Conservation (phyloP, 345 rosid species). For the Sapria himalayana region DNA sequence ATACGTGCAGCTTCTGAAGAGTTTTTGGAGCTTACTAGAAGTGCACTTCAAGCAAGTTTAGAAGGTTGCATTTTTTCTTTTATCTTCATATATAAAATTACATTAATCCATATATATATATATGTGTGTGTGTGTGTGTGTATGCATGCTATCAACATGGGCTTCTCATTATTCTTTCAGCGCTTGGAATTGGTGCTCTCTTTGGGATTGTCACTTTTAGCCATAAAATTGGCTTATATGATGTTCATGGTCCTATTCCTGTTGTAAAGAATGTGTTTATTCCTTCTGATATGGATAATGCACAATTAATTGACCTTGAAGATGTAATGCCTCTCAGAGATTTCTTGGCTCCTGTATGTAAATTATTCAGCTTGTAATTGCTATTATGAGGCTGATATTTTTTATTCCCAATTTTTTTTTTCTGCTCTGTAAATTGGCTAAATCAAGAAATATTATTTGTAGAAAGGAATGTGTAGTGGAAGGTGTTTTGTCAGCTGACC, state of each 20-base stretch:
- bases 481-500: too few relatives aligned
- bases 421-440: not conserved
- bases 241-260: slow-evolving; percentile 90
- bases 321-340: slow-evolving; percentile 86
- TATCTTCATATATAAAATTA: too few relatives aligned
- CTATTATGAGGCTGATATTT: too few relatives aligned
- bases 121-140: too few relatives aligned
- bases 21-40: slow-evolving; percentile 89
- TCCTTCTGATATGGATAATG: slow-evolving; percentile 48
- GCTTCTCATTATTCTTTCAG: slow-evolving; percentile 18
- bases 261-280: slow-evolving; percentile 75
- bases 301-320: slow-evolving; percentile 53
- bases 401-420: too few relatives aligned
- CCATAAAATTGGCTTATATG: slow-evolving; percentile 82
- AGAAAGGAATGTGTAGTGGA: too few relatives aligned
- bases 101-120: too few relatives aligned
- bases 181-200: slow-evolving; percentile 70
- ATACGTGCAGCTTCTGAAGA: slow-evolving; percentile 70
- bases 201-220: slow-evolving; percentile 89
- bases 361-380: not conserved
- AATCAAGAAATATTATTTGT: too few relatives aligned
- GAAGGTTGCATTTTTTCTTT: slow-evolving; percentile 35
- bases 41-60: slow-evolving; percentile 75
- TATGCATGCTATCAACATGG: too few relatives aligned
- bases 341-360: slow-evolving; percentile 78